phyloP scores from a whole-genome alignment of 2,329 filamentous ascomycete genomes.

The Talaromyces sp. region DNA sequence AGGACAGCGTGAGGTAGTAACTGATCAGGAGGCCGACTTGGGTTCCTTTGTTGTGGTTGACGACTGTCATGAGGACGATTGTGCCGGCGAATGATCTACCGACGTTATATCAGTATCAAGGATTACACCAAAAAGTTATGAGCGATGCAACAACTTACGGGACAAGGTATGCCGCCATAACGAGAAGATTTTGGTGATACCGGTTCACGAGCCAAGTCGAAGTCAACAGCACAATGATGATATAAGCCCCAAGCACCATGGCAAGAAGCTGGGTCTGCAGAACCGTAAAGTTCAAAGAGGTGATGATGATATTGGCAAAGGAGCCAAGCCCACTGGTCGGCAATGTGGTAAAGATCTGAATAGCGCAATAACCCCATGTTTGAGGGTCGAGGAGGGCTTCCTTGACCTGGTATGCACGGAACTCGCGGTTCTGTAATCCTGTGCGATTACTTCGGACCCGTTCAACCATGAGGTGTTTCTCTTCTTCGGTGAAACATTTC shows the following conservation, averaged over 20 bases:
- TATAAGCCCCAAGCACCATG: constrained; percentile 69
- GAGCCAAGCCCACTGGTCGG: constrained; percentile 69
- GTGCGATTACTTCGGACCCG: constrained; percentile 60
- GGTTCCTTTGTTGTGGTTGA: constrained; percentile 55
- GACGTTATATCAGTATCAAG: not conserved
- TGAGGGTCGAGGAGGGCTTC: constrained; percentile 64
- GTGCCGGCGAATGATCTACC: constrained; percentile 65
- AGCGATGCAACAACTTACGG: constrained; percentile 49
- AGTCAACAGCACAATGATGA: constrained; percentile 64
- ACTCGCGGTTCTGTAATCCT: constrained; percentile 56
- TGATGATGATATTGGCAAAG: constrained; percentile 72
- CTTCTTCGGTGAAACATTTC: constrained; percentile 63
- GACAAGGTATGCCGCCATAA: constrained; percentile 63
- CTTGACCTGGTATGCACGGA: constrained; percentile 52
- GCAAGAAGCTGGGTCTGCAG: constrained; percentile 69
- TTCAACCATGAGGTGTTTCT: constrained; percentile 62
- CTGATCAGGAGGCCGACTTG: constrained; percentile 65
- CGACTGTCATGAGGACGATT: constrained; percentile 66
- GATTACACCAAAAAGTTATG: not conserved
- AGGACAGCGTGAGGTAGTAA: constrained; percentile 73
- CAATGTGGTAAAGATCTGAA: constrained; percentile 68
- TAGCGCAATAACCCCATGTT: constrained; percentile 60
- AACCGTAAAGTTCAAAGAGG: constrained; percentile 60
- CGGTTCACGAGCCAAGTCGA: constrained; percentile 67
- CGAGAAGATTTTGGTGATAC: constrained; percentile 63